These are phyloP conservation scores for Gossypium stocksii DNA, from an alignment of 345 rosid species.

Conservation along the genomic window DNA sequence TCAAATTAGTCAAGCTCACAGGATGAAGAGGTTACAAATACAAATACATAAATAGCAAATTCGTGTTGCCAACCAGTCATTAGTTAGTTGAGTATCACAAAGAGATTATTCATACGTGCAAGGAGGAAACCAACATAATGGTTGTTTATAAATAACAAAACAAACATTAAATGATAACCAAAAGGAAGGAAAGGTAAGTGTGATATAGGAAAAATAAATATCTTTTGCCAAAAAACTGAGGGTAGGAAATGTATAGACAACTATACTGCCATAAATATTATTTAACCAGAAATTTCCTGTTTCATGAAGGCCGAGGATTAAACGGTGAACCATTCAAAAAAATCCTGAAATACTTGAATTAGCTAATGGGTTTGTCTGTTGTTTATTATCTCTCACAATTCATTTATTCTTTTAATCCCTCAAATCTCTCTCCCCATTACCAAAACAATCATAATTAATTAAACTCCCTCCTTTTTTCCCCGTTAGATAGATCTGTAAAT, in stretches of 20 bases:
- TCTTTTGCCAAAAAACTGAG: too few relatives aligned
- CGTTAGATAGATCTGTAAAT: background rate
- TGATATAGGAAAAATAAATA: too few relatives aligned
- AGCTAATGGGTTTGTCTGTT: background rate
- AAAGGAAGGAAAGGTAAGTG: too few relatives aligned
- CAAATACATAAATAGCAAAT: too few relatives aligned
- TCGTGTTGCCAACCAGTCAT: too few relatives aligned
- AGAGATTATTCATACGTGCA: too few relatives aligned
- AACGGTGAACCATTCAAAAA: background rate
- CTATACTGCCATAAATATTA: background rate
- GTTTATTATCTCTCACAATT: background rate
- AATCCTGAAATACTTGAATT: conserved; percentile 2
- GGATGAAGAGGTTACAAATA: too few relatives aligned
- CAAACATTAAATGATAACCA: too few relatives aligned
- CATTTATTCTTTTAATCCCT: background rate
- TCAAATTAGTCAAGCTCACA: too few relatives aligned
- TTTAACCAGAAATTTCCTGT: background rate
- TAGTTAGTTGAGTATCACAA: too few relatives aligned
- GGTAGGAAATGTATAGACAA: background rate
- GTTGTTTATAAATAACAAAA: too few relatives aligned
- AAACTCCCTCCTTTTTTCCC: background rate
- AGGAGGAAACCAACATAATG: too few relatives aligned
- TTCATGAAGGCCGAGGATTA: background rate
- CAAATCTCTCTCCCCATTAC: background rate
- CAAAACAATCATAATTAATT: background rate